These are phyloP conservation scores for Datura wrightii DNA, from an alignment of 257 asterid genomes.

Conservation along the genomic window DNA sequence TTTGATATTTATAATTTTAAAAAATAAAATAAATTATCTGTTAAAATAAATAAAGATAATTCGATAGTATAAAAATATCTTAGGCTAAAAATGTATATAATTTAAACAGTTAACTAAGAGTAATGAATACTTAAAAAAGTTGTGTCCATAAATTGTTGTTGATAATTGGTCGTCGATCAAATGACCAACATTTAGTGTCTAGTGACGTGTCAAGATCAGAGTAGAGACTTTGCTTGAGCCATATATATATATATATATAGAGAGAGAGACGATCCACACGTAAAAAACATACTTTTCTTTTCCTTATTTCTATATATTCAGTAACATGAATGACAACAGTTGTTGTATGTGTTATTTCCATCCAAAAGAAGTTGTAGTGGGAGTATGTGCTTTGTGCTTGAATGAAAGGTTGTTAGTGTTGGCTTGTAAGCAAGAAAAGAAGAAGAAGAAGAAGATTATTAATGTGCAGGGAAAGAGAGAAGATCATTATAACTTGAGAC, in stretches of 20 bases:
- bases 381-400: constrained; percentile 81
- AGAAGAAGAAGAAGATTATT: constrained; percentile 28
- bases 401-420: constrained; percentile 69
- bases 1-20: no score
- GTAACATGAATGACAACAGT: constrained; percentile 39
- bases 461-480: constrained; percentile 10
- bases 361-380: constrained; percentile 61
- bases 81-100: no score
- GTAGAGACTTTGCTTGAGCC: background rate
- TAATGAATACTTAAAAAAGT: no score
- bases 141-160: no score
- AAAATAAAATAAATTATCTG: no score
- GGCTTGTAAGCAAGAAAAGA: constrained; percentile 50
- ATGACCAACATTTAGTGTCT: background rate
- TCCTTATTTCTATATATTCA: background rate
- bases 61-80: no score
- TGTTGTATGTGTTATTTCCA: constrained; percentile 61
- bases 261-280: background rate
- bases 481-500: background rate
- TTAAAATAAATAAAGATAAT: no score
- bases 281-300: background rate
- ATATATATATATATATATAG: background rate
- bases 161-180: background rate
- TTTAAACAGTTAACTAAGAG: no score
- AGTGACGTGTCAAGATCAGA: constrained; percentile 4